Evolutionary conservation across 371 early-diverging fungal species (phyloP).

Genomic region (Saksenaea vasiformis): DNA sequence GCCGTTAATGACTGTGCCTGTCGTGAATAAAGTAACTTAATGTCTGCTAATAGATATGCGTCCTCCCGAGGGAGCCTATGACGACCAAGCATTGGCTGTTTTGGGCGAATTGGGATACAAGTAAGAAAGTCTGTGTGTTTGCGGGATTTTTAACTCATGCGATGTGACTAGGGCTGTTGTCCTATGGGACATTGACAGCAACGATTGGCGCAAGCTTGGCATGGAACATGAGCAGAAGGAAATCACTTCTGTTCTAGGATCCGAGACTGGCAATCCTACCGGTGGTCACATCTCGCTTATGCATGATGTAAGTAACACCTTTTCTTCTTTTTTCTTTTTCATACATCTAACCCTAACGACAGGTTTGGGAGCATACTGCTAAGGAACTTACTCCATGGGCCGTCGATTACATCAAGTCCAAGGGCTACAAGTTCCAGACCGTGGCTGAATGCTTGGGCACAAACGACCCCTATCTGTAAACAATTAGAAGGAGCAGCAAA

Average conservation of each 20-base stretch:
- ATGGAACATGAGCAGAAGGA: constrained; percentile 17
- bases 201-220: constrained; percentile 45
- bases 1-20: background rate
- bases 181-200: constrained; percentile 60
- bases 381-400: constrained; percentile 41
- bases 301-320: constrained; percentile 35
- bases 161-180: constrained; percentile 23
- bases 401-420: constrained; percentile 27
- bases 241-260: constrained; percentile 17
- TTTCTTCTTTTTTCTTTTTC: background rate
- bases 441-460: constrained; percentile 43
- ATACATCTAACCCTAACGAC: background rate
- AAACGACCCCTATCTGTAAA: constrained; percentile 26
- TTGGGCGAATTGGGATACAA: constrained; percentile 49
- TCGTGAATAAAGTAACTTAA: background rate
- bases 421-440: constrained; percentile 35
- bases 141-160: background rate
- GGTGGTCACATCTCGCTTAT: constrained; percentile 45
- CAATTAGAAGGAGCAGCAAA: constrained; percentile 18
- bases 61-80: constrained; percentile 56
- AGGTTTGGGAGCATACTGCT: constrained; percentile 34
- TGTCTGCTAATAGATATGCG: constrained; percentile 36
- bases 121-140: constrained; percentile 16
- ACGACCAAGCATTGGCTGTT: constrained; percentile 27
- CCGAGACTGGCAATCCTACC: constrained; percentile 15